Conservation (phyloP, 1,284 basidiomycete genomes). For the Blastosporella zonata region DNA sequence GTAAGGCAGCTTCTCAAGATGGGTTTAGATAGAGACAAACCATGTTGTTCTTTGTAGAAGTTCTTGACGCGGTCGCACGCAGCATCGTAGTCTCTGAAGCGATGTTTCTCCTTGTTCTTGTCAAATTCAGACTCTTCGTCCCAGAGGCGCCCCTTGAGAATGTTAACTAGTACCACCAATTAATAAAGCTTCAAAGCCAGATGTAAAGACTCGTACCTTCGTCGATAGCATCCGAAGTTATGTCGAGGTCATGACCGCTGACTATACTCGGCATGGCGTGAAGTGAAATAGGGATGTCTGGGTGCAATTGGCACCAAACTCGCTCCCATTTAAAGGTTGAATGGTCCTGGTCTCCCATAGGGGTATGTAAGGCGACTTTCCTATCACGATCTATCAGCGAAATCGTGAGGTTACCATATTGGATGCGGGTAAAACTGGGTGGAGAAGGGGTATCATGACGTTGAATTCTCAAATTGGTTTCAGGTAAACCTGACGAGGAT, state of each 20-base stretch:
- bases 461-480: neutral
- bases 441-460: conserved; percentile 1
- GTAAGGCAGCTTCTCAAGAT: neutral
- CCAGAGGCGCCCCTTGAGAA: conserved; percentile 60
- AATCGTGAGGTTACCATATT: neutral
- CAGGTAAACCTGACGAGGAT: neutral
- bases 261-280: conserved; percentile 2
- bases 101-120: conserved; percentile 71
- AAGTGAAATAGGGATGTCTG: neutral
- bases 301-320: neutral
- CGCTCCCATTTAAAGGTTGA: neutral
- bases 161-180: conserved; percentile 49
- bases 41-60: conserved; percentile 88
- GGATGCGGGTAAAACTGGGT: neutral
- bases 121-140: conserved; percentile 68
- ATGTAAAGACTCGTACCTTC: conserved; percentile 43
- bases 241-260: conserved; percentile 43
- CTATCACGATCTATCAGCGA: conserved; percentile 8
- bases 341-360: neutral
- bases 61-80: conserved; percentile 86
- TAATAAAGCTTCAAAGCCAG: neutral
- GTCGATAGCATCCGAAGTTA: conserved; percentile 74
- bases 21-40: conserved; percentile 29
- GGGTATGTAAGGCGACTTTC: neutral
- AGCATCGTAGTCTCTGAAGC: conserved; percentile 71